phyloP scores from a whole-genome alignment of 495 filamentous ascomycete genomes.

The Lophiostoma macrostomum region DNA sequence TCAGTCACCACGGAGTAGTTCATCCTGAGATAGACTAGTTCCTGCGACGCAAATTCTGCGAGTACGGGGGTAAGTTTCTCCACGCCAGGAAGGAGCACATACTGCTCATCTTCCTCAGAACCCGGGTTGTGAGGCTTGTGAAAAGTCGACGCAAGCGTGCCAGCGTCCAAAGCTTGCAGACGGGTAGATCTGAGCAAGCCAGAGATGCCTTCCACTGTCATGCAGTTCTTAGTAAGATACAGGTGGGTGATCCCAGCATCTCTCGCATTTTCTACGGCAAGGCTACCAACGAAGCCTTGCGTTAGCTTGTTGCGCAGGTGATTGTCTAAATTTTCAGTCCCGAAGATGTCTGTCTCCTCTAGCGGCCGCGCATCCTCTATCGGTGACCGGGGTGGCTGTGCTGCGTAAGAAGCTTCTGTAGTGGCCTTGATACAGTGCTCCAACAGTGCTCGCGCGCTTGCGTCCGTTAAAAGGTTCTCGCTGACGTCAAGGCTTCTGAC shows the following conservation, averaged over 20 bases:
- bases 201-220: constrained; percentile 52
- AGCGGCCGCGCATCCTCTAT: constrained; percentile 30
- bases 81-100: constrained; percentile 45
- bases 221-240: constrained; percentile 47
- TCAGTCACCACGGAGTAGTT: constrained; percentile 57
- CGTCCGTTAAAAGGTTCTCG: constrained; percentile 58
- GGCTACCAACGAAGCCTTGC: constrained; percentile 48
- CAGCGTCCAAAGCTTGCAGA: constrained; percentile 54
- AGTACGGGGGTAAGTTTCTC: constrained; percentile 56
- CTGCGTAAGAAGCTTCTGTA: not conserved
- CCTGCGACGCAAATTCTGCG: constrained; percentile 46
- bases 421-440: constrained; percentile 47
- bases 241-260: constrained; percentile 58
- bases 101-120: constrained; percentile 19
- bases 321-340: constrained; percentile 48
- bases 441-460: constrained; percentile 51
- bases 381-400: constrained; percentile 1
- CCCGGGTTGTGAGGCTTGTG: not conserved
- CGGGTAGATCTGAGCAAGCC: constrained; percentile 51
- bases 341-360: constrained; percentile 35
- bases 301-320: constrained; percentile 51
- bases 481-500: constrained; percentile 60
- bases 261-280: constrained; percentile 54
- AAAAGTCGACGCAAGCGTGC: constrained; percentile 21
- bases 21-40: constrained; percentile 54